Conservation (phyloP, 495 filamentous ascomycete species). For the Xylaria scruposa region DNA sequence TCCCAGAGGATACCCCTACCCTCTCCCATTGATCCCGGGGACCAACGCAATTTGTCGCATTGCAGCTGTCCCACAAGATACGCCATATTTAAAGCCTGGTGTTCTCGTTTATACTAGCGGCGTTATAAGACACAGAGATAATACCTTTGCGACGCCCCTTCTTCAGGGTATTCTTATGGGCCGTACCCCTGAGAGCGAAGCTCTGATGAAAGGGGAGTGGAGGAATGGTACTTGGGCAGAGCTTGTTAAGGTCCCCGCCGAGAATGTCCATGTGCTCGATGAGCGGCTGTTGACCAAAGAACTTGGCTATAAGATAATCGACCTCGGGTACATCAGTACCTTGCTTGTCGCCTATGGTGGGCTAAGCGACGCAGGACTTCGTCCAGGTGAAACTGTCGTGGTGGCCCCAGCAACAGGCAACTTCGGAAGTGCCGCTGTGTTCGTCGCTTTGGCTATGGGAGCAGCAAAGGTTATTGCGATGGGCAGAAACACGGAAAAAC, state of each 20-base stretch:
- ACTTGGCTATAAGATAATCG: conserved; percentile 23
- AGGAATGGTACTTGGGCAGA: conserved; percentile 48
- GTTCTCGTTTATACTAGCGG: conserved; percentile 56
- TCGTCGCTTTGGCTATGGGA: conserved; percentile 56
- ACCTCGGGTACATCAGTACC: conserved; percentile 33
- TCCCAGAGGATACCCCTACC: conserved; percentile 29
- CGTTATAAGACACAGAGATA: conserved; percentile 53
- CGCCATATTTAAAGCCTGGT: conserved; percentile 46
- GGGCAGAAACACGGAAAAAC: conserved; percentile 47
- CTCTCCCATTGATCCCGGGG: conserved; percentile 34
- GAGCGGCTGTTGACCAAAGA: conserved; percentile 38
- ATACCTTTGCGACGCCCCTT: conserved; percentile 41
- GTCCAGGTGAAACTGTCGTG: conserved; percentile 57
- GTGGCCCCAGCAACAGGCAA: conserved; percentile 56
- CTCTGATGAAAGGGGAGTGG: conserved; percentile 47
- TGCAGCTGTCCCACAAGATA: conserved; percentile 51
- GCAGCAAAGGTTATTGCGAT: conserved; percentile 54
- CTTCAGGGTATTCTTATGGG: conserved; percentile 47
- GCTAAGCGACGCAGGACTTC: conserved; percentile 51
- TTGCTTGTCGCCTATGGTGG: conserved; percentile 57
- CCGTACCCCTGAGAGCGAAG: conserved; percentile 18
- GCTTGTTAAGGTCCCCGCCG: conserved; percentile 47
- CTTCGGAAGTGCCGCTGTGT: conserved; percentile 53
- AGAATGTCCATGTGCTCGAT: conserved; percentile 46
- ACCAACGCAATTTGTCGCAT: conserved; percentile 53